Conservation (phyloP, 2,329 filamentous ascomycete species). For the Paramyrothecium roridum region DNA sequence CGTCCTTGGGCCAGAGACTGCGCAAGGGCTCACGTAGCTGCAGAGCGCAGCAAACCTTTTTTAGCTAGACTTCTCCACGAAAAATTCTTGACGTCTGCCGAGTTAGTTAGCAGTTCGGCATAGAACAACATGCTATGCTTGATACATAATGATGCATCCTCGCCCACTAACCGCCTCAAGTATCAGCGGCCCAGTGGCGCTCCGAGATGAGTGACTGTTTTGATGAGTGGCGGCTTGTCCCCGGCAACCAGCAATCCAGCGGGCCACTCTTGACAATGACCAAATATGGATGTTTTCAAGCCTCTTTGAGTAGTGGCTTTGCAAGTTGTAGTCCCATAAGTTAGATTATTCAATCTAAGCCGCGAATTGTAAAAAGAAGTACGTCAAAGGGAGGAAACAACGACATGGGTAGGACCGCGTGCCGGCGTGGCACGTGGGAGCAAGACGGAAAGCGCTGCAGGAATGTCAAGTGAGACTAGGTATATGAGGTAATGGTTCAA, state of each 20-base stretch:
- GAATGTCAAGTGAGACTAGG: background rate
- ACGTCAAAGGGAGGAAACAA: too few relatives aligned
- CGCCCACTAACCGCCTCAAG: background rate
- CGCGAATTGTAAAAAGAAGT: too few relatives aligned
- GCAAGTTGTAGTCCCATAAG: too few relatives aligned
- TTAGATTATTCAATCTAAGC: too few relatives aligned
- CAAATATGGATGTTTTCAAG: too few relatives aligned
- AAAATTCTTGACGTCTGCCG: slow-evolving; percentile 19
- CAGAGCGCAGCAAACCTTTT: slow-evolving; percentile 21
- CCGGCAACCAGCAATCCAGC: too few relatives aligned
- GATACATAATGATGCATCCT: background rate
- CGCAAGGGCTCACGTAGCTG: slow-evolving; percentile 21
- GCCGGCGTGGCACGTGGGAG: background rate
- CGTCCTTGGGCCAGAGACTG: slow-evolving; percentile 26
- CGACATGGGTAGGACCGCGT: too few relatives aligned
- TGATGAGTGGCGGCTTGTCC: too few relatives aligned
- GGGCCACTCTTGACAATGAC: too few relatives aligned
- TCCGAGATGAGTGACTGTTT: too few relatives aligned
- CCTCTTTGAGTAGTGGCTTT: too few relatives aligned
- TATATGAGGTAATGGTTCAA: too few relatives aligned
- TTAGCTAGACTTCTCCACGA: slow-evolving; percentile 34
- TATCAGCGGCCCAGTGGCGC: background rate
- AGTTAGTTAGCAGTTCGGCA: background rate
- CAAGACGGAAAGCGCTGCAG: background rate
- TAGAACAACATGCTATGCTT: background rate